A percentile compares a stretch with the other conserved stretches of the same genome.
Conservation (phyloP, 2,329 filamentous ascomycete species). For the Dactylonectria estremocensis region DNA sequence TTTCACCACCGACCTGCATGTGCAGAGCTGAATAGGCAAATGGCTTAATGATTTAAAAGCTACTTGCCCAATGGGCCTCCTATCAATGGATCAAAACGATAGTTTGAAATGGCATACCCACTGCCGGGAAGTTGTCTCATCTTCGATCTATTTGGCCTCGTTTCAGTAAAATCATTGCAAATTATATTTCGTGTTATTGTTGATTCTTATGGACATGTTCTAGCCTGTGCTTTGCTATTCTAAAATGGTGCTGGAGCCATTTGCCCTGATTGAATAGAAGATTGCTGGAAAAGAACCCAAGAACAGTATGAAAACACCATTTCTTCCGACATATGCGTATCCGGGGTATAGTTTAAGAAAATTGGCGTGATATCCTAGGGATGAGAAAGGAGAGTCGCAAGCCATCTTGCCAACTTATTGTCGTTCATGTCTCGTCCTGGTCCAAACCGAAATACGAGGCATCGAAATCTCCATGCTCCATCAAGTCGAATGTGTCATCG, state of each 20-base stretch:
- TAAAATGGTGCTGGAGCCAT: not conserved
- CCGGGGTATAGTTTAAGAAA: not conserved
- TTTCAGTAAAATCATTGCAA: not conserved
- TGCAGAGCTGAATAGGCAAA: not conserved
- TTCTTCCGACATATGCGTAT: not conserved
- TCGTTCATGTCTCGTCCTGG: constrained; percentile 26
- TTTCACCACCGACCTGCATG: not conserved
- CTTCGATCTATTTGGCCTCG: not conserved
- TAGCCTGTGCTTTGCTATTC: no score
- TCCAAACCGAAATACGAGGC: constrained; percentile 62
- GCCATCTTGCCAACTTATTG: no score
- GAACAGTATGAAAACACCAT: not conserved
- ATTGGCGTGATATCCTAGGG: not conserved
- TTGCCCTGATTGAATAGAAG: not conserved
- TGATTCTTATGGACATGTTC: not conserved
- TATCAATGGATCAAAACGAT: not conserved
- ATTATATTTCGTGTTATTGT: not conserved
- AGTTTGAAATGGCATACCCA: no score
- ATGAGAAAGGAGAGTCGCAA: not conserved
- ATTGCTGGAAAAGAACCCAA: not conserved
- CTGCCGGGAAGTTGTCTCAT: not conserved
- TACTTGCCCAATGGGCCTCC: not conserved
- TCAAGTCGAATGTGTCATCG: constrained; percentile 56
- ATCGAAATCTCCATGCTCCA: constrained; percentile 65
- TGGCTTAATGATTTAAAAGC: not conserved